phyloP scores from a whole-genome alignment of 129 eudicot species.

The Flaveria bidentis region DNA sequence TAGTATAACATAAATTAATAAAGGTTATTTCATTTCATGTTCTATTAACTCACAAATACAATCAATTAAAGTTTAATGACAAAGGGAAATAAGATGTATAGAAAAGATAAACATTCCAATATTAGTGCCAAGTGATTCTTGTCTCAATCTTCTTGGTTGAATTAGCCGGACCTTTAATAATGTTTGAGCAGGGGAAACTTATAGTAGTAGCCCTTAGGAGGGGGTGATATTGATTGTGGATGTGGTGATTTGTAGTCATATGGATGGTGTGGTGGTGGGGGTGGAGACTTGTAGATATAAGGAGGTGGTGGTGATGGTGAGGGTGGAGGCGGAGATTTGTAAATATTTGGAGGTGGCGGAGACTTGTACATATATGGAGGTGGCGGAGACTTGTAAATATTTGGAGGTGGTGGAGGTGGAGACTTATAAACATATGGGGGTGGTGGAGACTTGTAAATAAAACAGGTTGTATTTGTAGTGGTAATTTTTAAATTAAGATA shows the following conservation, averaged over 20 bases:
- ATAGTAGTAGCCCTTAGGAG: slow-evolving; percentile 17
- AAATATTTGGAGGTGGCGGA: slow-evolving; percentile 7
- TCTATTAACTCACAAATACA: slow-evolving; percentile 13
- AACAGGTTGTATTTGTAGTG: slow-evolving; percentile 17
- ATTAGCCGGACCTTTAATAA: slow-evolving; percentile 6
- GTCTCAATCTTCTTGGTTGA: not conserved
- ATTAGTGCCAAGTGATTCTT: not conserved
- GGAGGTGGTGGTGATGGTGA: slow-evolving; percentile 20
- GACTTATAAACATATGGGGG: slow-evolving; percentile 11
- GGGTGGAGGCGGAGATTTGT: slow-evolving; percentile 11
- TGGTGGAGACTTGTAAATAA: slow-evolving; percentile 6
- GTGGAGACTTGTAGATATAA: slow-evolving; percentile 27
- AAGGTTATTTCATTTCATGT: not conserved
- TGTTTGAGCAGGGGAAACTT: slow-evolving; percentile 27
- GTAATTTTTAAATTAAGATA: slow-evolving; percentile 6
- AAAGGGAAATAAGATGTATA: not conserved
- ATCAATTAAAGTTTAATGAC: not conserved
- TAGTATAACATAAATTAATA: not conserved
- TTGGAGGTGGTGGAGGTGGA: not conserved
- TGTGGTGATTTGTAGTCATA: slow-evolving; percentile 13
- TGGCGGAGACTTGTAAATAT: not conserved
- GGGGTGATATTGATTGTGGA: slow-evolving; percentile 1
- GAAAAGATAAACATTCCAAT: not conserved
- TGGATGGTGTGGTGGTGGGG: slow-evolving; percentile 19
- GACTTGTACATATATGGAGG: slow-evolving; percentile 13